These are phyloP conservation scores for Melocanna baccifera DNA, from an alignment of 176 grass and related monocot species.

Conservation along the genomic window DNA sequence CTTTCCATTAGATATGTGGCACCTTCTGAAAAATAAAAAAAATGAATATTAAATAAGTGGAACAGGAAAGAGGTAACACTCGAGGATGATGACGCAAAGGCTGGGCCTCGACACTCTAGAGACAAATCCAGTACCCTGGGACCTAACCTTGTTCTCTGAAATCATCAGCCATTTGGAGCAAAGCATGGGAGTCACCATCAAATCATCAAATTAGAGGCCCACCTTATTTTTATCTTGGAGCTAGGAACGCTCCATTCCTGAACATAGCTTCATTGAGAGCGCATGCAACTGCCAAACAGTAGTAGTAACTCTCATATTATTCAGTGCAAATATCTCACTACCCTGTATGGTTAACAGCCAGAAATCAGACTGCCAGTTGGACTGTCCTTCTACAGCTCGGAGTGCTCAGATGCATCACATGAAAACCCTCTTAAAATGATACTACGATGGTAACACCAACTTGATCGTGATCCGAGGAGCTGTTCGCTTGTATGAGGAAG, in stretches of 20 bases:
- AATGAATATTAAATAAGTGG: background rate
- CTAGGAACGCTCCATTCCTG: background rate
- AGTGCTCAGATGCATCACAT: background rate
- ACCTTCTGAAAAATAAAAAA: background rate
- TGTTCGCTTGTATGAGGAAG: background rate
- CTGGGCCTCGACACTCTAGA: background rate
- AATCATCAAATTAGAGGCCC: slow-evolving; percentile 20
- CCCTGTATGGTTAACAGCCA: background rate
- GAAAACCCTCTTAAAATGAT: background rate
- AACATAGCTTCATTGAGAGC: background rate
- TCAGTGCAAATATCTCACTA: background rate
- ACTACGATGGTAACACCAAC: background rate
- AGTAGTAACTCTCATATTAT: background rate
- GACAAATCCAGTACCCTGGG: slow-evolving; percentile 37
- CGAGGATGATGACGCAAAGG: background rate
- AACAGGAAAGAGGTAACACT: background rate
- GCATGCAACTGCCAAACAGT: background rate
- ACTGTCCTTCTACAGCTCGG: background rate
- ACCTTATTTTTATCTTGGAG: background rate
- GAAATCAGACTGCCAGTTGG: background rate
- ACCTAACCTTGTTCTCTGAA: background rate
- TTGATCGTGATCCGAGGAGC: background rate
- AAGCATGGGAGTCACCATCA: background rate
- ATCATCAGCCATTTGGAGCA: slow-evolving; percentile 30
- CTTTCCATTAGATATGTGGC: background rate